These are phyloP conservation scores for Skeletonema marinoi DNA, from an alignment of 108 stramenopile species.

Conservation along the genomic window DNA sequence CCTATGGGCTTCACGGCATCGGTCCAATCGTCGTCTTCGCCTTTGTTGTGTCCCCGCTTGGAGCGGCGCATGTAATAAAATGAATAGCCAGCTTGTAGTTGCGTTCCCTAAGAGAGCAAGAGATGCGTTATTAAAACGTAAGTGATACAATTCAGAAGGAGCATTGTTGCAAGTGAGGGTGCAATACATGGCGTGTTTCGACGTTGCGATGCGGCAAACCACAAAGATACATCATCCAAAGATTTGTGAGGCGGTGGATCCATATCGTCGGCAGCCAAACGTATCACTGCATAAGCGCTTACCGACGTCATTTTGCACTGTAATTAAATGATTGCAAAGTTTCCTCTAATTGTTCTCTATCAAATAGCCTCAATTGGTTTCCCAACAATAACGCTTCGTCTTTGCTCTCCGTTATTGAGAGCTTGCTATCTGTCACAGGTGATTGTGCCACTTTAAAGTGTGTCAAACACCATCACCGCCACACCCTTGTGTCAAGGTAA, in stretches of 20 bases:
- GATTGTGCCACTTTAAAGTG: too few relatives aligned
- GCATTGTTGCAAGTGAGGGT: not conserved
- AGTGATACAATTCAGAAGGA: not conserved
- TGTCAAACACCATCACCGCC: too few relatives aligned
- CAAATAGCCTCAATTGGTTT: too few relatives aligned
- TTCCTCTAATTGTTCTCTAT: not conserved
- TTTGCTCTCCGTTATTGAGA: too few relatives aligned
- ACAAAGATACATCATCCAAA: too few relatives aligned
- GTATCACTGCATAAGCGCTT: not conserved
- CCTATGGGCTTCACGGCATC: constrained; percentile 85
- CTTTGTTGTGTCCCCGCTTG: constrained; percentile 41
- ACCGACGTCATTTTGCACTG: not conserved
- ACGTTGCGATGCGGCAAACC: too few relatives aligned
- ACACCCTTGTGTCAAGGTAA: too few relatives aligned
- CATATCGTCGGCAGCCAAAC: not conserved
- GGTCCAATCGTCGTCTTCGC: constrained; percentile 27
- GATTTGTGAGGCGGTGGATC: not conserved
- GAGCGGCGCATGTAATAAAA: constrained; percentile 84
- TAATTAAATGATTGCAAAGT: not conserved
- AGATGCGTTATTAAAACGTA: not conserved
- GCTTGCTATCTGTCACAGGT: too few relatives aligned
- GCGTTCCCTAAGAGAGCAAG: constrained; percentile 6
- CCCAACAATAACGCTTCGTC: too few relatives aligned
- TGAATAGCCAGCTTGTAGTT: constrained; percentile 44
- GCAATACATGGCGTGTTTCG: not conserved